These are phyloP conservation scores for Tylopilus plumbeoviolaceoides DNA, from an alignment of 768 basidiomycete species.

Conservation along the genomic window DNA sequence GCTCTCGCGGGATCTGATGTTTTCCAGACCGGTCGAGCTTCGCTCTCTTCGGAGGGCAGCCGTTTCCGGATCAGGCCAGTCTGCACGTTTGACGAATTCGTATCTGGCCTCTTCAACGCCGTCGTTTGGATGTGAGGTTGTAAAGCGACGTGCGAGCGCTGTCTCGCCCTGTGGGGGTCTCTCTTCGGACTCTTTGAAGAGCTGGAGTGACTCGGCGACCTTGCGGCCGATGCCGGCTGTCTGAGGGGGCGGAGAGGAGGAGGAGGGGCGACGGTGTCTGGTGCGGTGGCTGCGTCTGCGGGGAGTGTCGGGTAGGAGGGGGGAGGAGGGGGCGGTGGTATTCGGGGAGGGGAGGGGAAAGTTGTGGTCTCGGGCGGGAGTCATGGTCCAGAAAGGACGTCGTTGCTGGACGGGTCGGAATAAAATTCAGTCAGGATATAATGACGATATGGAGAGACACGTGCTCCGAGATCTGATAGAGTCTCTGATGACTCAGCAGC, in stretches of 20 bases:
- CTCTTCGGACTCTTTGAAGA: conserved; percentile 72
- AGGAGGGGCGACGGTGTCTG: conserved; percentile 34
- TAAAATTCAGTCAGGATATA: conserved; percentile 24
- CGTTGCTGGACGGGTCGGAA: neutral
- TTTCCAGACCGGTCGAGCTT: conserved; percentile 58
- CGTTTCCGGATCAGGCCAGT: conserved; percentile 79
- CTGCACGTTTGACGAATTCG: conserved; percentile 80
- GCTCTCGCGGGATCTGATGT: conserved; percentile 51
- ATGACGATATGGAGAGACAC: conserved; percentile 37
- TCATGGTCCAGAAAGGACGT: neutral
- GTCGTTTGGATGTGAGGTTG: conserved; percentile 38
- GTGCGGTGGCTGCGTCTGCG: conserved; percentile 11
- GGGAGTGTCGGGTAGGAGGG: conserved; percentile 33
- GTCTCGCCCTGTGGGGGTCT: conserved; percentile 25
- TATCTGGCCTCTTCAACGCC: conserved; percentile 67
- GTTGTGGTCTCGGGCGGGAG: neutral
- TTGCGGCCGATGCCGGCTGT: conserved; percentile 64
- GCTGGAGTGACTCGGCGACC: conserved; percentile 75
- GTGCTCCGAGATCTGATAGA: conserved; percentile 25
- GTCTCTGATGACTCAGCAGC: conserved; percentile 32
- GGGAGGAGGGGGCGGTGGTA: conserved; percentile 1
- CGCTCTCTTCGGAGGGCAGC: conserved; percentile 66
- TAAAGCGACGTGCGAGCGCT: conserved; percentile 28
- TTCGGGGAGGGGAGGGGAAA: neutral
- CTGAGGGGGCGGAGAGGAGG: conserved; percentile 22